Evolutionary conservation across 164 flowering plant genomes (phyloP).

Genomic region (Annona cherimola): DNA sequence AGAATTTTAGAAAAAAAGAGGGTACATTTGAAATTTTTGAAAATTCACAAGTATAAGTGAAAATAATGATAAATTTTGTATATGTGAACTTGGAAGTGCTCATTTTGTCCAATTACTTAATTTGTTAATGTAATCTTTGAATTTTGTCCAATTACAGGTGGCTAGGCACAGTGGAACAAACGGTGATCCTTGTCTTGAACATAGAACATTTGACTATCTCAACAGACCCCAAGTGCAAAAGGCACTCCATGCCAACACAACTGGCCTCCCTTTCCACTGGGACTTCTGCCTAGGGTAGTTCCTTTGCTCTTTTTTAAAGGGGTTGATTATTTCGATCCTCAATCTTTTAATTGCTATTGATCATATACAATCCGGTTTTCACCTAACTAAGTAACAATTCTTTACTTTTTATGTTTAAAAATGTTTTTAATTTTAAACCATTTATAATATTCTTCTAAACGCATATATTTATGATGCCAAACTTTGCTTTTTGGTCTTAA

Average conservation of each 20-base stretch:
- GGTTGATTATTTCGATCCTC: no score
- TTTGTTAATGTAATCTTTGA: background rate
- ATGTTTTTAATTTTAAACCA: no score
- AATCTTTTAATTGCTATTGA: no score
- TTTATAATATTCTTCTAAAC: no score
- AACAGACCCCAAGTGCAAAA: slow-evolving; percentile 35
- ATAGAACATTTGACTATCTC: slow-evolving; percentile 30
- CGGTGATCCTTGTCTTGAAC: slow-evolving; percentile 40
- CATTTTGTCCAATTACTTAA: background rate
- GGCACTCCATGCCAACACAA: slow-evolving; percentile 39
- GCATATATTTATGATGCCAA: no score
- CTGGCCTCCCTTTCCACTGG: slow-evolving; percentile 33
- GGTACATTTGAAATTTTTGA: background rate
- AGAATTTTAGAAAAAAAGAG: background rate
- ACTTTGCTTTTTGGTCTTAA: no score
- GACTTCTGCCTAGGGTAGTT: slow-evolving; percentile 20
- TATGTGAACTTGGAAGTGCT: background rate
- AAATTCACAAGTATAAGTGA: background rate
- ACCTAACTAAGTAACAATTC: no score
- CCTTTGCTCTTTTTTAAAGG: background rate
- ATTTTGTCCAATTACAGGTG: slow-evolving; percentile 15
- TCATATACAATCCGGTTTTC: no score
- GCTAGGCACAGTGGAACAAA: background rate
- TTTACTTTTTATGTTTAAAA: no score
- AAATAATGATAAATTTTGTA: background rate